These are phyloP conservation scores for Endocarpon pusillum DNA, from an alignment of 495 filamentous ascomycete genomes.

Conservation along the genomic window DNA sequence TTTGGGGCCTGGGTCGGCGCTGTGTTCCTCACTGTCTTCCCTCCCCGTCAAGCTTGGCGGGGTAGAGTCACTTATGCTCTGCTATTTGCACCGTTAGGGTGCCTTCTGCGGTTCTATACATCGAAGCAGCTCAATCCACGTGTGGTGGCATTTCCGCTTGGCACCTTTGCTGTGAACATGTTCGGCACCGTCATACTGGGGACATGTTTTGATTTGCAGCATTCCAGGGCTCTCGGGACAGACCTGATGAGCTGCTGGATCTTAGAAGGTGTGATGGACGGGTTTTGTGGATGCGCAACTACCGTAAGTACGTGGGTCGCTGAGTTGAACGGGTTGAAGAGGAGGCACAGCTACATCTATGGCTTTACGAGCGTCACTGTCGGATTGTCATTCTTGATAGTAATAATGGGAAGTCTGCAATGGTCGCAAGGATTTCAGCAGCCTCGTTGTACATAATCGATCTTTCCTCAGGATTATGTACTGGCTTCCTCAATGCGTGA, in stretches of 20 bases:
- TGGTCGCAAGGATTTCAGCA: slow-evolving; percentile 52
- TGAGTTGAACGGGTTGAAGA: slow-evolving; percentile 51
- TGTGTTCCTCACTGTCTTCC: slow-evolving; percentile 54
- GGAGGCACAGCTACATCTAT: slow-evolving; percentile 60
- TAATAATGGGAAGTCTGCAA: slow-evolving; percentile 62
- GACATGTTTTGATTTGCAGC: slow-evolving; percentile 60
- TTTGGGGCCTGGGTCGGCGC: slow-evolving; percentile 67
- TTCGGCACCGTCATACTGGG: slow-evolving; percentile 49
- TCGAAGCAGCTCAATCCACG: slow-evolving; percentile 50
- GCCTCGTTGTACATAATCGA: slow-evolving; percentile 8
- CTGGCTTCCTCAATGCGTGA: not conserved
- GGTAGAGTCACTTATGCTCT: slow-evolving; percentile 57
- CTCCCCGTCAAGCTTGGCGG: slow-evolving; percentile 57
- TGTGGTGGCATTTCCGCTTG: slow-evolving; percentile 60
- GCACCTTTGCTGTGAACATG: slow-evolving; percentile 77
- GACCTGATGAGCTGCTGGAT: slow-evolving; percentile 53
- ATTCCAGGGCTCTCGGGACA: slow-evolving; percentile 10
- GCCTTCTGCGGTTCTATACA: slow-evolving; percentile 53
- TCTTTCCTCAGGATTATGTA: not conserved
- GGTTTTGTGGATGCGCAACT: slow-evolving; percentile 79
- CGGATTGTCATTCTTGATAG: slow-evolving; percentile 48
- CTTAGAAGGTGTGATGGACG: slow-evolving; percentile 69
- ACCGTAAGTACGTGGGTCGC: slow-evolving; percentile 87
- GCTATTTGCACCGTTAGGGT: slow-evolving; percentile 74
- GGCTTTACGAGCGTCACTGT: slow-evolving; percentile 45